Evolutionary conservation across 1,139 yeast genomes (phyloP), one percentile per base, ranked within the genome.

Genomic region (Candida smagusa): DNA sequence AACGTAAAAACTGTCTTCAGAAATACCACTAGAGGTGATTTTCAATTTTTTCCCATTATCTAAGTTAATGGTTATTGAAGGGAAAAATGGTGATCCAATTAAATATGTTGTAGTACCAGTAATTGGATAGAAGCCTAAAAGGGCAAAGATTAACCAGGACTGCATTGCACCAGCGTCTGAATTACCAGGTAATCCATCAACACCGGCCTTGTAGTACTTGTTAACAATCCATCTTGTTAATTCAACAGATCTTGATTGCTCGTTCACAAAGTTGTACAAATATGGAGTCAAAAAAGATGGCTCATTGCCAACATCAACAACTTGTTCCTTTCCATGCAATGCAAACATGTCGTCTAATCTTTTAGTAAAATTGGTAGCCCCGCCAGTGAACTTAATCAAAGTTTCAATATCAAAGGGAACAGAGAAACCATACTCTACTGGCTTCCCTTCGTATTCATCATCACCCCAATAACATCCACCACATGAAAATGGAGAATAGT

Each of bases 121-220:
- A 16, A 64, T 54, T 6, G 71, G 72, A 40, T 65, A 65, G 22
- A 65, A 38, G 0, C 72, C 72, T 28, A 61, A 44, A 36, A 66
- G 40, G 4, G 55, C 62, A 48, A 63, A 64, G 30, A 64, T 54
- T n/a, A 62, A 42, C 68, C 70, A 66, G 2, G 65, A 57, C 39
- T 64, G 69, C 68, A 66, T 62, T 6, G 72, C 66, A n/a, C 72
- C 72, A 16, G 63, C 65, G 44, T 65, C 71, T 1, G 70, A 62
- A 41, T 66, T 65, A 2, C 69, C 72, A 3, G 71, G 70, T 24
- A 66, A 42, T 1, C 63, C 67, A 6, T 40, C 41, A 6, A 51
- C 41, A 2, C 61, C 62, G 1, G 50, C 40, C 23, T 50, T 47
- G 41, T 63, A 65, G 37, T 57, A 53, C 9, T 48, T 57, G 34